These are phyloP conservation scores for Pleurotus ostreatus DNA, from an alignment of 768 basidiomycete genomes.

Conservation along the genomic window DNA sequence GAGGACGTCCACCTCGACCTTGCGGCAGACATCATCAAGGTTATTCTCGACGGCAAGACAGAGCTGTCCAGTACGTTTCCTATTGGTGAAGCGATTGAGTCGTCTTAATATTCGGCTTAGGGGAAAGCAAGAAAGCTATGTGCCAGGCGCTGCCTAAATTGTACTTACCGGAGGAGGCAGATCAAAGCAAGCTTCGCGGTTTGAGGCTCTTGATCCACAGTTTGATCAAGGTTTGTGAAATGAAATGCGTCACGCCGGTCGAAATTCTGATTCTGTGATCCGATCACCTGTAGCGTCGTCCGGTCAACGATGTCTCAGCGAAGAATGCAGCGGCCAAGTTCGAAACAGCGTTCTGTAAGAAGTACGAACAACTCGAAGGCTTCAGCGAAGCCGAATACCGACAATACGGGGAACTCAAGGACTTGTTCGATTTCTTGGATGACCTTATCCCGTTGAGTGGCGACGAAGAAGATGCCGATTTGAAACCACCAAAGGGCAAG, in stretches of 20 bases:
- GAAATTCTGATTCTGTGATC: not conserved
- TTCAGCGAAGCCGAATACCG: conserved; percentile 72
- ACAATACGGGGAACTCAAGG: conserved; percentile 56
- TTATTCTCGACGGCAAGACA: conserved; percentile 39
- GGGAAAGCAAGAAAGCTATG: conserved; percentile 62
- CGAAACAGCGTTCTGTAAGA: conserved; percentile 60
- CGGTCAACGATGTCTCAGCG: conserved; percentile 49
- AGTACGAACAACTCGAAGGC: conserved; percentile 65
- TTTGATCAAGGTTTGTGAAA: conserved; percentile 44
- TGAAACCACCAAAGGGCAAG: conserved; percentile 27
- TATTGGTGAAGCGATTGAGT: conserved; percentile 13
- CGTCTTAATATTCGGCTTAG: conserved; percentile 25
- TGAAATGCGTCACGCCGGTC: too few relatives aligned
- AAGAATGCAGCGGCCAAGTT: conserved; percentile 75
- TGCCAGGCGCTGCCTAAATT: conserved; percentile 63
- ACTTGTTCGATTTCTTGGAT: conserved; percentile 69
- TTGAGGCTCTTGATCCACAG: conserved; percentile 60
- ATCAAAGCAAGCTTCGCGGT: conserved; percentile 63
- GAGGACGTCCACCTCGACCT: conserved; percentile 43
- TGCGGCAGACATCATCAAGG: conserved; percentile 42
- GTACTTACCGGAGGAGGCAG: conserved; percentile 65
- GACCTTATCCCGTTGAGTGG: conserved; percentile 68
- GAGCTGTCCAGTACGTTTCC: conserved; percentile 47
- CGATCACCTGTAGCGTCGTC: conserved; percentile 27
- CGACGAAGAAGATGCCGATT: conserved; percentile 42